Conservation (phyloP, 371 early-diverging fungal genomes). For the Rhizomucor pusillus region DNA sequence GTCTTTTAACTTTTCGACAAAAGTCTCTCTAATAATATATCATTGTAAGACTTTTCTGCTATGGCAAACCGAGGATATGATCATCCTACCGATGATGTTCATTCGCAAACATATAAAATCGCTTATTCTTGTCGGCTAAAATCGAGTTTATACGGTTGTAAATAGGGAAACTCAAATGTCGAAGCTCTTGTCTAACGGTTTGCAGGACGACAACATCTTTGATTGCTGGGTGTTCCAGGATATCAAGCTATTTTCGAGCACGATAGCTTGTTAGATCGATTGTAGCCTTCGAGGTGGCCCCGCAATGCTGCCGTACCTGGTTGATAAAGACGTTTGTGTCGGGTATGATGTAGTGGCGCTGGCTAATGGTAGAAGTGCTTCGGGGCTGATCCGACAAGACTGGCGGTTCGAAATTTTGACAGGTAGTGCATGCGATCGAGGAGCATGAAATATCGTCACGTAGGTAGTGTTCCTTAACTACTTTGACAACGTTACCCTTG, state of each 20-base stretch:
- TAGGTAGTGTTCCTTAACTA: slow-evolving; percentile 95
- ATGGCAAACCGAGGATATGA: no score
- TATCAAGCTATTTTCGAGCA: slow-evolving; percentile 71
- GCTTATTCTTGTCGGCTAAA: slow-evolving; percentile 63
- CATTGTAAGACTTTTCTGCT: no score
- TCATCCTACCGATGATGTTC: slow-evolving; percentile 76
- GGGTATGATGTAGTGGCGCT: slow-evolving; percentile 81
- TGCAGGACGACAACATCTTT: slow-evolving; percentile 89
- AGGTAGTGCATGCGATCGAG: slow-evolving; percentile 55
- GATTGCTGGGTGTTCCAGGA: slow-evolving; percentile 86
- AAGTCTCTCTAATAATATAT: slow-evolving; percentile 77
- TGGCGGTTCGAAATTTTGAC: slow-evolving; percentile 45
- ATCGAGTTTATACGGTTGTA: slow-evolving; percentile 81
- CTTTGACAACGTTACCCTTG: slow-evolving; percentile 87
- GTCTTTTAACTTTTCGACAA: slow-evolving; percentile 72
- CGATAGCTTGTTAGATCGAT: not conserved
- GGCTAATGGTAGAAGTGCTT: slow-evolving; percentile 35
- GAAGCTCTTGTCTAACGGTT: slow-evolving; percentile 90
- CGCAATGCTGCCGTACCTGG: slow-evolving; percentile 55
- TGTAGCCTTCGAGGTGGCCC: not conserved
- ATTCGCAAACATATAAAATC: slow-evolving; percentile 91
- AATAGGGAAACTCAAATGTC: slow-evolving; percentile 73
- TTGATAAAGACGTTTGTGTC: slow-evolving; percentile 96
- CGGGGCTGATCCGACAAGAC: slow-evolving; percentile 46
- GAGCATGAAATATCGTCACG: slow-evolving; percentile 94